Evolutionary conservation across 495 filamentous ascomycete genomes (phyloP), one percentile per base, ranked within the genome.

Genomic region (Penicillium paxilli): DNA sequence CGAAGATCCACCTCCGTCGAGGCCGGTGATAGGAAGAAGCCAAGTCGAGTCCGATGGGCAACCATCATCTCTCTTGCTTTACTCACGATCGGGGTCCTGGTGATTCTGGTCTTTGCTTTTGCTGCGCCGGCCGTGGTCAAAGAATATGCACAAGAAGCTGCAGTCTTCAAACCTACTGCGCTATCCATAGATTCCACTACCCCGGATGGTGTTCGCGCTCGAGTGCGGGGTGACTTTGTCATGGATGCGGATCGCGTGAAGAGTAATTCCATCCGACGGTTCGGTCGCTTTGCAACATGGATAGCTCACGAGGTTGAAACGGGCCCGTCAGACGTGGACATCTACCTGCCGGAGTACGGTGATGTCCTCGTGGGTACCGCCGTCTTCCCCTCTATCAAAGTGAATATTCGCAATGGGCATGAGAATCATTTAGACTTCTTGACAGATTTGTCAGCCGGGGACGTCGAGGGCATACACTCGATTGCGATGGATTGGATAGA

Each of bases 401-500:
- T 96, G 28, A 81, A 83, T 54, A 81, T 97, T 44, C 80, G 85
- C 49, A 89, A 94, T 67, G 87, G 90, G 21, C 81, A 87, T 59
- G 81, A 75, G 22, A 97, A 89, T 19, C 70, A 79, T 47, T 72
- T 97, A 28, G 89, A 96, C 57, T 86, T 97, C 54, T 67, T 93
- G 49, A 80, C 85, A 25, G 86, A 94, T 54, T 67, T 96, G 46
- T 68, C 79, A 21, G 86, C 90, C 16, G 90, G 89, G 26, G 84
- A 91, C 58, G 72, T 90, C n/a, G 84, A 88, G 53, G 87, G 84
- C 8, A 82, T 96, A 46, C 85, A 88, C 40, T 77, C 77, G n/a
- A 80, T 98, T 51, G 91, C 90, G 16, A 85, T 91, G 57, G 90
- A 96, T 66, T 98, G 90, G 86, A 60, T 98, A 49, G 83, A 89